Evolutionary conservation across 257 asterid genomes (phyloP).

Genomic region (Handroanthus guayacan): DNA sequence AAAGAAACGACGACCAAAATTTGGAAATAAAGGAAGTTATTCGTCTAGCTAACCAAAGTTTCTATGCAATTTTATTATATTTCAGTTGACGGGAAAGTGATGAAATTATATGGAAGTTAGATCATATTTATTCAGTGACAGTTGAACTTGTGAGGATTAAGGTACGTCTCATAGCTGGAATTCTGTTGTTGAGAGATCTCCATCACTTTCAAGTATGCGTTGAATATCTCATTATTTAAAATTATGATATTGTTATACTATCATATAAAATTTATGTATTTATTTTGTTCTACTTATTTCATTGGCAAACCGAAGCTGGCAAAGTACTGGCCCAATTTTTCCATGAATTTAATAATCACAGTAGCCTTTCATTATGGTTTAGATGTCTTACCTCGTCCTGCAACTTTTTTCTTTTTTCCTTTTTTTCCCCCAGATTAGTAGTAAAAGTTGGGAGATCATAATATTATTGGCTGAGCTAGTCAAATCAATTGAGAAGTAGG

Average conservation of each 20-base stretch:
- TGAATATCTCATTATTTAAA: too few relatives aligned
- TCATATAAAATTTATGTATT: too few relatives aligned
- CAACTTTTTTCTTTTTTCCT: background rate
- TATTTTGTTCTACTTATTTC: too few relatives aligned
- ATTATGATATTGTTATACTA: too few relatives aligned
- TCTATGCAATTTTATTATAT: background rate
- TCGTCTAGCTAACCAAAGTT: background rate
- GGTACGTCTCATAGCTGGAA: conserved; percentile 22
- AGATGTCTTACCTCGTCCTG: conserved; percentile 26
- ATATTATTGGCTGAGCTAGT: background rate
- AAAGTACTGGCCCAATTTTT: background rate
- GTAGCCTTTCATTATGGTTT: background rate
- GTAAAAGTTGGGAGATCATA: background rate
- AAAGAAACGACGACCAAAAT: background rate
- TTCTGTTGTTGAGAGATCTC: conserved; percentile 26
- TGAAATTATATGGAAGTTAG: conserved; percentile 10
- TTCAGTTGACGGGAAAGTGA: conserved; percentile 22
- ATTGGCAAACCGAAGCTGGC: too few relatives aligned
- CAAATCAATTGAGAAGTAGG: too few relatives aligned
- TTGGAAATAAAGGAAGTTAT: background rate
- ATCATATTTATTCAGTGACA: conserved; percentile 22
- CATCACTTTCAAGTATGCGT: conserved; percentile 5
- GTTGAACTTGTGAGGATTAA: conserved; percentile 18
- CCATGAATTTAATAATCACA: conserved; percentile 1
- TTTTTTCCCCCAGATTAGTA: background rate